Base-by-base conservation (phyloP, 177 flowering plant species). In the Vitis hybrid region DNA sequence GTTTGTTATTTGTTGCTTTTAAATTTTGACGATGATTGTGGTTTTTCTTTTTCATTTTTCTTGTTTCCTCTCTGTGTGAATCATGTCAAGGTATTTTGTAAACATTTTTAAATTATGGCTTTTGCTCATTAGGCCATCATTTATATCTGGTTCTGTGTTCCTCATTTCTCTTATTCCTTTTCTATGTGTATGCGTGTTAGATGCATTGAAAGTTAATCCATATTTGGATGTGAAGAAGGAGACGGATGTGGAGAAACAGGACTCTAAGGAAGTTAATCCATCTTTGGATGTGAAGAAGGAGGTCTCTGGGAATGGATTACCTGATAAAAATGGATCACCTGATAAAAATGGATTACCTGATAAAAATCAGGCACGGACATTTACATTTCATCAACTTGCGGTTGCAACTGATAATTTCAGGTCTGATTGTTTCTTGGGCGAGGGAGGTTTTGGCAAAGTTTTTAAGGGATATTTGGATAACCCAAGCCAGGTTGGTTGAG, bases 401-500 rank as follows among this genome's bases (percentile, higher is more conserved):
- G 77, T 73, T 26, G 91, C 92, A 2, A 91, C 97, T 0, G 81
- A 78, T 4, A 83, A 87, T 72, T 91, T 91, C 56, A 83, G 80
- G 77, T 64, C 69, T 10, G 91, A 84, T 58, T 80, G 82, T 74
- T 84, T 85, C 55, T 49, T 91, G 62, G 97, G 94, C 3, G 91
- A 88, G 74, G 97, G 97, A 64, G 97, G 97, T 18, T 91, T 91
- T 64, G 97, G 97, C 51, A 84, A 83, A 78, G 97, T 91, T 52
- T 88, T 81, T 68, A 89, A 83, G 75, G 97, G 94, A 10, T 52
- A 61, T 59, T 70, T 89, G 66, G 77, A 70, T 50, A 85, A 76
- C 62, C 75, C 83, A 23, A 74, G 75, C 26, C 81, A 91, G 92
- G 97, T 87, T 40, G 4, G 73, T 74, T 52, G 11, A 7, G n/a